Base-by-base conservation (phyloP, 2,329 filamentous ascomycete genomes). In the Arthroderma sp. region DNA sequence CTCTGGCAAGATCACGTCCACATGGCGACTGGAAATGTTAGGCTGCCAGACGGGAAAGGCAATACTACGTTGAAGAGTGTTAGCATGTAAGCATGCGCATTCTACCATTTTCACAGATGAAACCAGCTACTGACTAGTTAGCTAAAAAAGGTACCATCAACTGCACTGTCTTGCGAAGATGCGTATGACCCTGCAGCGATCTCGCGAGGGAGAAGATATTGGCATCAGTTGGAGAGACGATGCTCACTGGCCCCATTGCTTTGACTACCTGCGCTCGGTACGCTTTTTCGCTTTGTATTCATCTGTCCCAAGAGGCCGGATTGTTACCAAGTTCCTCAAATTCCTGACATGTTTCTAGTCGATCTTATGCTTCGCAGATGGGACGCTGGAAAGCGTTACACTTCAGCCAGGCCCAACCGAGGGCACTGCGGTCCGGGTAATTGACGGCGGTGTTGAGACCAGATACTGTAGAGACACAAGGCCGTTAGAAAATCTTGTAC, bases 231-330 rank as follows among this genome's bases (percentile, higher is more conserved):
- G 35, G 52, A 23, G 31, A 19, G 56, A 58, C 19, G 35, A 58
- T 21, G 17, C 37, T 11, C 56, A 58, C 38, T 58, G 53, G 56
- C 56, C 56, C 25, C 56, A 58, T 56, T 58, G 56, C 38, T 43
- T 58, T 33, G 52, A 56, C 38, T 58, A 58, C 17, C 13, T 58
- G 21, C 56, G 53, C 5, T 49, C 19, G 31, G 17, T 52, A 52
- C 19, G 38, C 15, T 17, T n/a, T n/a, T n/a, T n/a, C n/a, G n/a
- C n/a, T n/a, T n/a, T n/a, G n/a, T n/a, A n/a, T n/a, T n/a, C n/a
- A n/a, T n/a, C n/a, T n/a, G n/a, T n/a, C n/a, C n/a, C n/a, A n/a
- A n/a, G n/a, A n/a, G n/a, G 8, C 38, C n/a, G 15, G 9, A 41
- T 19, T 41, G 4, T 43, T 21, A n/a, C 7, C 11, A 9, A 2